Evolutionary conservation across 2,329 filamentous ascomycete genomes (phyloP).

Genomic region (Ceratocystis alfenasii): DNA sequence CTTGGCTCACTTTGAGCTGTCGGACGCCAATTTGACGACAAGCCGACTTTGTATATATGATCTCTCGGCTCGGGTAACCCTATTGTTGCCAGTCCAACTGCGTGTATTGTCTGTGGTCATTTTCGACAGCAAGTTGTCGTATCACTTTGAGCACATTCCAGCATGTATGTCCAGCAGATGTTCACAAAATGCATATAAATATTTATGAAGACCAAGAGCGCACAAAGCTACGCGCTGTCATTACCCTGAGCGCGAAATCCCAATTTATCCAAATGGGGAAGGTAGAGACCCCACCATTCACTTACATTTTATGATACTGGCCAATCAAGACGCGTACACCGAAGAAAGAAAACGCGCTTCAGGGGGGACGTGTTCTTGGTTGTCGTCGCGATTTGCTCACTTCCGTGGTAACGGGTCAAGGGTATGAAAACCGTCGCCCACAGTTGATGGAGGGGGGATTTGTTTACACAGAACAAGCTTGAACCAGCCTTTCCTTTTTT

Average conservation of each 20-base stretch:
- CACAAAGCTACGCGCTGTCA: not conserved
- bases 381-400: conserved; percentile 1
- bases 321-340: not conserved
- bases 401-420: conserved; percentile 9
- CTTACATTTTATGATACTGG: not conserved
- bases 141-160: too few relatives aligned
- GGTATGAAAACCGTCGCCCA: not conserved
- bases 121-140: too few relatives aligned
- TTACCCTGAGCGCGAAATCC: not conserved
- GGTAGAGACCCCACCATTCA: not conserved
- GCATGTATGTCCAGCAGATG: not conserved
- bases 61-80: too few relatives aligned
- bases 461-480: not conserved
- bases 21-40: too few relatives aligned
- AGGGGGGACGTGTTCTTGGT: not conserved
- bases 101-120: not conserved
- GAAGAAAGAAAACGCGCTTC: not conserved
- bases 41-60: too few relatives aligned
- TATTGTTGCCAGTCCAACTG: too few relatives aligned
- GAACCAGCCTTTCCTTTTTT: not conserved
- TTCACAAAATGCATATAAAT: not conserved
- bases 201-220: not conserved
- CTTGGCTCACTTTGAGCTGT: too few relatives aligned
- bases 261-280: not conserved
- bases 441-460: not conserved